Evolutionary conservation across 2,329 filamentous ascomycete genomes (phyloP), one percentile per base, ranked within the genome.

Genomic region (Nannizzia gypsea): DNA sequence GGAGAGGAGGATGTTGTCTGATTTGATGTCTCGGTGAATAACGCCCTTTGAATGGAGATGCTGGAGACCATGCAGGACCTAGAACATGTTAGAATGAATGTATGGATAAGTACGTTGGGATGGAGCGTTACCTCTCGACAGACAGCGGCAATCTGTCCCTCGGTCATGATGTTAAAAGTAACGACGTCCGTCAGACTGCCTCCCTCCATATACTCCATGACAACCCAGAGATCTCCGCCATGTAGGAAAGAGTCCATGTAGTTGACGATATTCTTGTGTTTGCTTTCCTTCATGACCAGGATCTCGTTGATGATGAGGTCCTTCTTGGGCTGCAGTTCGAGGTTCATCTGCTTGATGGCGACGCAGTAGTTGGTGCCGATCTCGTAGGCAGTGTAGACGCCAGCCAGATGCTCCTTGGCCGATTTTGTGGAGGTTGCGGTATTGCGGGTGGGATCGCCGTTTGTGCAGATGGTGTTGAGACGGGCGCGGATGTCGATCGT

Each of bases 121-220:
- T 28, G n/a, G 46, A 8, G 11, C 70, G 77, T 68, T 70, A 83
- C 81, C 73, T 99, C 93, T 68, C 90, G 82, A 75, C 92, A 97
- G 20, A 99, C 92, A 1, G 91, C 90, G 8, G 93, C 91, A 69
- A 99, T 97, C 75, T 97, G 93, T 2, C 89, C 90, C 73, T 99
- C 93, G 6, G 88, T 92, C 93, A 99, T 97, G 70, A 97, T 95
- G 76, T 97, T 97, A 76, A 95, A 97, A 2, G 93, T 99, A 60
- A 99, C 93, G 59, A 99, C 93, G 73, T 99, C 93, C 9, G 93
- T 99, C 71, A 99, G 78, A 74, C 90, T 96, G 64, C 93, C 93
- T 62, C 93, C 93, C 74, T 99, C 92, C 93, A 99, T 99, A 70
- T 92, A 99, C 76, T 99, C 93, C 93, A 99, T 99, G 36, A 97